phyloP scores from a whole-genome alignment of 2,329 filamentous ascomycete species.

The Ceratocystis diversiconidia region DNA sequence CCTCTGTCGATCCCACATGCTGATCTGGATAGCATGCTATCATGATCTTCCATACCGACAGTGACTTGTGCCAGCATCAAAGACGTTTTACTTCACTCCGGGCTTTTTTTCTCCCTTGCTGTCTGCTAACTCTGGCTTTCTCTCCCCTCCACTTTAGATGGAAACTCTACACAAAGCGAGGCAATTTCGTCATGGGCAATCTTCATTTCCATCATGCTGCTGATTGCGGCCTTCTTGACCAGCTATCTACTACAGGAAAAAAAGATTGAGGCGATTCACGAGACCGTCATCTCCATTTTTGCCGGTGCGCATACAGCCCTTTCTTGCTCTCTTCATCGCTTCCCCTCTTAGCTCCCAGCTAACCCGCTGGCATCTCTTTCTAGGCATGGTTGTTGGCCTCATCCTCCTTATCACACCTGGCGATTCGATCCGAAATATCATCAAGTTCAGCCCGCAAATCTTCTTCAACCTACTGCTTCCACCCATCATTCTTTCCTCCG shows the following conservation, averaged over 20 bases:
- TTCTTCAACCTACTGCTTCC: slow-evolving; percentile 99
- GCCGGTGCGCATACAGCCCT: slow-evolving; percentile 44
- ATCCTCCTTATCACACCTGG: slow-evolving; percentile 69
- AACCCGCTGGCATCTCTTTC: slow-evolving; percentile 6
- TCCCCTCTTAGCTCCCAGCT: background rate
- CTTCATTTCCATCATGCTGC: slow-evolving; percentile 87
- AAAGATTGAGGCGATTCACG: slow-evolving; percentile 93
- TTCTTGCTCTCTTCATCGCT: background rate
- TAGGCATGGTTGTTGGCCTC: slow-evolving; percentile 90
- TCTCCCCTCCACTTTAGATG: slow-evolving; percentile 30
- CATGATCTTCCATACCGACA: background rate
- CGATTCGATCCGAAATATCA: slow-evolving; percentile 72
- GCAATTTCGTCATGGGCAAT: slow-evolving; percentile 92
- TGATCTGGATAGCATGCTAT: background rate
- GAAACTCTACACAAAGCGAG: slow-evolving; percentile 81
- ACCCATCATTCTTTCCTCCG: slow-evolving; percentile 91
- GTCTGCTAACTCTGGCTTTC: background rate
- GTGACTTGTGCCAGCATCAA: background rate
- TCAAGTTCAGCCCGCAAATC: slow-evolving; percentile 97
- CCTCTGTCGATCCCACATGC: background rate
- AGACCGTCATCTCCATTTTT: slow-evolving; percentile 97
- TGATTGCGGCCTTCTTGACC: slow-evolving; percentile 88
- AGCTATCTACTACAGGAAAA: slow-evolving; percentile 94
- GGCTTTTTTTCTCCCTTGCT: background rate
- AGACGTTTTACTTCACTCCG: background rate